Conservation (phyloP, 495 filamentous ascomycete species). For the Aspergillus bridgeri region DNA sequence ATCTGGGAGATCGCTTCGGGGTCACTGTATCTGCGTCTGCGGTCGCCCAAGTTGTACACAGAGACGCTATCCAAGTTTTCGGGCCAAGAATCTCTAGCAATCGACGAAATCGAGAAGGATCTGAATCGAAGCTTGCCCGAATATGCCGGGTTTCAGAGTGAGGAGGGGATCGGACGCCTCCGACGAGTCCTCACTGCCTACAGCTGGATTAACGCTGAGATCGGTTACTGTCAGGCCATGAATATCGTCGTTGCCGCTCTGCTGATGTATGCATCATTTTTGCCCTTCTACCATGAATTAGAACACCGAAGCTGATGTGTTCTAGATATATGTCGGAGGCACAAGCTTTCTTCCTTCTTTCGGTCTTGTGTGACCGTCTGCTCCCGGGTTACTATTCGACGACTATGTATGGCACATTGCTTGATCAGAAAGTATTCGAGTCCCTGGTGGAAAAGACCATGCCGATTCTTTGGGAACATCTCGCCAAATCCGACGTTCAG, state of each 20-base stretch:
- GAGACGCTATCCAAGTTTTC: constrained; percentile 80
- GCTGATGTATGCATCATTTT: constrained; percentile 61
- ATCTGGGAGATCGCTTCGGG: constrained; percentile 95
- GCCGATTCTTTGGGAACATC: constrained; percentile 97
- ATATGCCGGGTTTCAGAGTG: constrained; percentile 94
- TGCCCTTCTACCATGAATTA: not conserved
- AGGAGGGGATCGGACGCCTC: constrained; percentile 88
- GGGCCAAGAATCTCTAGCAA: constrained; percentile 83
- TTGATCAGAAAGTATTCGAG: constrained; percentile 96
- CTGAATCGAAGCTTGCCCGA: constrained; percentile 93
- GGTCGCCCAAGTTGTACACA: constrained; percentile 75
- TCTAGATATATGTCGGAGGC: constrained; percentile 89
- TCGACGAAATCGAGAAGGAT: constrained; percentile 98
- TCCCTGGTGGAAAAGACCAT: constrained; percentile 96
- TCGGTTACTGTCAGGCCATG: constrained; percentile 99
- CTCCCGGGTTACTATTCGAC: constrained; percentile 96
- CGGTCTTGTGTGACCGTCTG: constrained; percentile 85
- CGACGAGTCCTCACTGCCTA: constrained; percentile 91
- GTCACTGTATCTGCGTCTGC: constrained; percentile 79
- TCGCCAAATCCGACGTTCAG: constrained; percentile 91
- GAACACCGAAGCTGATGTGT: constrained; percentile 19
- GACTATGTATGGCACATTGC: constrained; percentile 96
- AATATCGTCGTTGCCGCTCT: constrained; percentile 97
- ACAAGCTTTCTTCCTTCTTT: constrained; percentile 94
- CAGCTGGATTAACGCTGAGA: constrained; percentile 91